Base-by-base conservation (phyloP, 345 rosid genomes). In the Populus pruinosa region DNA sequence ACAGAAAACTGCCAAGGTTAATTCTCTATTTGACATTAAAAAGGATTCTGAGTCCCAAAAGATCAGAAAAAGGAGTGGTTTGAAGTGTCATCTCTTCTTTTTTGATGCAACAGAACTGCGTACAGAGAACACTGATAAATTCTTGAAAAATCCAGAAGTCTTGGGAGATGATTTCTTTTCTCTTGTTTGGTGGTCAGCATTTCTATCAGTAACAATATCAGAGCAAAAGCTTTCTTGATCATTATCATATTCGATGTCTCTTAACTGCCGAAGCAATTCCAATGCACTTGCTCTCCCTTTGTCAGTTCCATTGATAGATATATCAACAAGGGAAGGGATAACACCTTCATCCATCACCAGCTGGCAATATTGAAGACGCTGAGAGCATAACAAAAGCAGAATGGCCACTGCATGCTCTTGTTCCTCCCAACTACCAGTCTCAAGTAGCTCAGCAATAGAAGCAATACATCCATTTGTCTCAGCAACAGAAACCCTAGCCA, bases 261-360 rank as follows among this genome's bases (percentile, higher is more conserved):
- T 84, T 33, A 95, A 85, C 56, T 91, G 84, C 85, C 97, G 87
- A 68, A 88, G 92, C 82, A 95, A 78, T 74, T 93, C 98, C 5
- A 83, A 64, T 39, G 98, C 99, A 14, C 77, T 59, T 17, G 71
- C 85, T 80, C 83, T 90, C 3, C 87, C 92, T 74, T 85, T 88
- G 20, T 90, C 91, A 20, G 83, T 90, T 66, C 99, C 99, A 66
- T 91, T 91, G 10, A 75, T 70, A 5, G 94, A 83, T 78, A 92
- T 79, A 55, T n/a, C 36, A 44, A 80, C 33, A 23, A 93, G 91
- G 59, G 85, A 80, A 23, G 98, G 87, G 76, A 91, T 88, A 4
- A 89, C 81, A 3, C 89, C 89, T 81, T 91, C 92, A 11, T 79
- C 83, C 94, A 91, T 85, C 16, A 93, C 87, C 80, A 93, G 64